Percentiles rank a stretch among this genome's conserved stretches.
These are phyloP conservation scores for Ceratocystis albifundus DNA, from an alignment of 2,329 filamentous ascomycete species.

Conservation along the genomic window DNA sequence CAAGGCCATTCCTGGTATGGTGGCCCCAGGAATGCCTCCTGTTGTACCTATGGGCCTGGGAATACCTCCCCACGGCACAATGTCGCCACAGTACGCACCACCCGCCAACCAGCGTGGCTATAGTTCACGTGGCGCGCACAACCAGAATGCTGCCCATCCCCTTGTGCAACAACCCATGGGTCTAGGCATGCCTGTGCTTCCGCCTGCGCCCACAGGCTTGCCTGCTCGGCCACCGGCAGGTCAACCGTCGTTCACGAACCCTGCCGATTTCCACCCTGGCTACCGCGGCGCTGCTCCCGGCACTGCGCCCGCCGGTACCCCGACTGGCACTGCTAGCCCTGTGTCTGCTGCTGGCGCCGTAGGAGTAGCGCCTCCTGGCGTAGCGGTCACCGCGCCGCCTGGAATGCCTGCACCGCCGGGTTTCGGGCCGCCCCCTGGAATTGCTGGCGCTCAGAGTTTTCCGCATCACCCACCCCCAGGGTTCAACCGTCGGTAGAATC, in stretches of 20 bases:
- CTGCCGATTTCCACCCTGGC: constrained; percentile 39
- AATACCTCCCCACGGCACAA: constrained; percentile 28
- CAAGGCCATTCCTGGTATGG: constrained; percentile 26
- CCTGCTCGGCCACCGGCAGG: constrained; percentile 37
- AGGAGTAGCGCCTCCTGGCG: not conserved
- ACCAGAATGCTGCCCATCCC: constrained; percentile 3
- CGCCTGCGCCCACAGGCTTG: constrained; percentile 40
- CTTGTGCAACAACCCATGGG: constrained; percentile 24
- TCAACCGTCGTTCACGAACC: constrained; percentile 38
- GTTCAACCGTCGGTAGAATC: constrained; percentile 28
- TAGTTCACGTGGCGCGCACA: constrained; percentile 2
- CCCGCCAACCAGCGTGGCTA: constrained; percentile 9
- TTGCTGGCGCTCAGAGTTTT: constrained; percentile 38
- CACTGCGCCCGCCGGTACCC: not conserved
- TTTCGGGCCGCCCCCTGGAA: constrained; percentile 35
- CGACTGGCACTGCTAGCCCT: constrained; percentile 28
- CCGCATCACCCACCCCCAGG: constrained; percentile 25
- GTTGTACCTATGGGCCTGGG: constrained; percentile 30
- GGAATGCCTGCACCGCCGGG: constrained; percentile 25
- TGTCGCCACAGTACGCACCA: not conserved
- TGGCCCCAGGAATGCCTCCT: constrained; percentile 20
- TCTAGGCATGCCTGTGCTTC: constrained; percentile 30
- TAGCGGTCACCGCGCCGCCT: constrained; percentile 27
- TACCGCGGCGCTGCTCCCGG: constrained; percentile 29
- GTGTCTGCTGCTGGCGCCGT: not conserved